Base-by-base conservation (phyloP, 768 basidiomycete species). In the Kwoniella sp. region DNA sequence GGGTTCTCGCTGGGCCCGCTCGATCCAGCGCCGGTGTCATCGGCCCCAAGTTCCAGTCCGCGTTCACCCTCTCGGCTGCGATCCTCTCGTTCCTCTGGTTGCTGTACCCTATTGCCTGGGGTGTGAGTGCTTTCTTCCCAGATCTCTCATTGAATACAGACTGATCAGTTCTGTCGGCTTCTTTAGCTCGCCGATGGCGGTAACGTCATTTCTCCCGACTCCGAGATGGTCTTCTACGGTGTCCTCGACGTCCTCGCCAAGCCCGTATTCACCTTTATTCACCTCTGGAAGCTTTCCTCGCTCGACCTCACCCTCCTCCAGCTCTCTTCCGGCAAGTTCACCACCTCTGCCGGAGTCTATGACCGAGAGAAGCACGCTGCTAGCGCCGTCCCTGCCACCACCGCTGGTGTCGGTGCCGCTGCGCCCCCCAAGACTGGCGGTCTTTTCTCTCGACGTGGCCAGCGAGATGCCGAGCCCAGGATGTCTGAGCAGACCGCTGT, bases 71-170 rank as follows among this genome's bases (percentile, higher is more conserved):
- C 21, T 81, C 82, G n/a, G 82, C 84, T 2, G 68, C 66, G 15
- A 82, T 82, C 78, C 80, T 87, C 64, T 80, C 83, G n/a, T 81
- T 85, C 77, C 80, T 86, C 68, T 86, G 85, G 84, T 59, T 84
- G 60, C 67, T 85, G n/a, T 86, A 86, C 79, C 77, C 86, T 10
- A 83, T 87, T 65, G 82, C 81, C 25, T 86, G 86, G 86, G 85
- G 83, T 53, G 80, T 85, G 85, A 85, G 83, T 55, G 79, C 5
- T 13, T 56, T 9, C 24, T 29, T n/a, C 4, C 15, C 25, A 21
- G 13, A 33, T 33, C 33, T 13, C 13, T 33, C 33, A 33, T 33
- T 33, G 33, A 33, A 33, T 6, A 6, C 33, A 13, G 33, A 13
- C 33, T 33, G 33, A 33, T 33, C 33, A 33, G 33, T 6, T 33